Conservation (phyloP, 495 filamentous ascomycete species). For the Trichoderma virens region DNA sequence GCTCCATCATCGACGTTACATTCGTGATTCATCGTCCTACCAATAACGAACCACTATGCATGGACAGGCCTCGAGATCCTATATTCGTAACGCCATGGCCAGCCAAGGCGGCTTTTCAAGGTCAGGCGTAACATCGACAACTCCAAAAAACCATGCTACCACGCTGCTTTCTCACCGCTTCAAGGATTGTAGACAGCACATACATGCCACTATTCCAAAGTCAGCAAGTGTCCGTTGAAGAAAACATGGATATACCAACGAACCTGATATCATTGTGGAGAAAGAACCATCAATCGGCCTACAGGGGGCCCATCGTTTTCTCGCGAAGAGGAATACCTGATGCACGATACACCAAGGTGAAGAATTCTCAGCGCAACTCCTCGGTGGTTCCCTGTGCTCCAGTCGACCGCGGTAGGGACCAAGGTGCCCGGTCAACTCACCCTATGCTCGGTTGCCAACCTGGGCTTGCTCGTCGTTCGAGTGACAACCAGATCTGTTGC, state of each 20-base stretch:
- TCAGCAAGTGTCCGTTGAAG: not conserved
- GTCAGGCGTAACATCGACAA: not conserved
- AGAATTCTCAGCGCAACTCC: not conserved
- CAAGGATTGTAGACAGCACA: not conserved
- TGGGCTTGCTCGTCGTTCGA: no score
- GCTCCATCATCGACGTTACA: not conserved
- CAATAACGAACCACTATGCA: not conserved
- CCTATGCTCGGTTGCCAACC: no score
- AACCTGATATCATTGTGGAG: conserved; percentile 1
- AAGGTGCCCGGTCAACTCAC: not conserved
- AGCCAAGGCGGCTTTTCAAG: not conserved
- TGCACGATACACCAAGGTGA: not conserved
- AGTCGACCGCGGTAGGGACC: not conserved
- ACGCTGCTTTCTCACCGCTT: not conserved
- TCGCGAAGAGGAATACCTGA: not conserved
- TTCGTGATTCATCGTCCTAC: not conserved
- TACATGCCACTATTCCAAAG: not conserved
- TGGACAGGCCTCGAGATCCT: not conserved
- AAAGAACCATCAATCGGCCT: not conserved
- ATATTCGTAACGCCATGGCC: not conserved
- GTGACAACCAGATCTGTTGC: no score
- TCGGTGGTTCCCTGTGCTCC: not conserved
- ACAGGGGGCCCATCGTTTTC: not conserved
- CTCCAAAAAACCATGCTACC: not conserved
- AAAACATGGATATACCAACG: not conserved